Percentiles rank a stretch among this genome's conserved stretches.
These are phyloP conservation scores for Epichloe amarillans DNA, from an alignment of 2,329 filamentous ascomycete genomes.

Conservation along the genomic window DNA sequence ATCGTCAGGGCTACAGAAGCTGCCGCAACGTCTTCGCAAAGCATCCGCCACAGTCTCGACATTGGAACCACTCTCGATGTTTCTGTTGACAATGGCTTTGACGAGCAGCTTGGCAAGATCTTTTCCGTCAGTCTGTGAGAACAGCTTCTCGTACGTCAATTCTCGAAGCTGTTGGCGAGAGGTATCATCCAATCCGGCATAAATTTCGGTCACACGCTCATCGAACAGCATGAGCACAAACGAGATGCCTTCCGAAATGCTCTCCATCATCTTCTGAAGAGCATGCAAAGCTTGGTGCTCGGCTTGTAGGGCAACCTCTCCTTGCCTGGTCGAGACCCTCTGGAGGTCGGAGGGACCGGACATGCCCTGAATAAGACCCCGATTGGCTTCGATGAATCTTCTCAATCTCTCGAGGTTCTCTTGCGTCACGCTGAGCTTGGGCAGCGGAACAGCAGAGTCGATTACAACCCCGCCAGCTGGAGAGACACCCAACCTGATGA, in stretches of 20 bases:
- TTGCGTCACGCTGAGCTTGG: conserved; percentile 65
- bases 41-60: conserved; percentile 95
- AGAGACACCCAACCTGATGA: conserved; percentile 43
- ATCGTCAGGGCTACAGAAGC: conserved; percentile 94
- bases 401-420: conserved; percentile 66
- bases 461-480: conserved; percentile 50
- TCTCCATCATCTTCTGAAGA: conserved; percentile 70
- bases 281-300: conserved; percentile 89
- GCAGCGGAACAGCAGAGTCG: conserved; percentile 48
- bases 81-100: conserved; percentile 95
- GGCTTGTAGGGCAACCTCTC: conserved; percentile 82
- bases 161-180: conserved; percentile 56
- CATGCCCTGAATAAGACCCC: conserved; percentile 81
- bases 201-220: conserved; percentile 81
- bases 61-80: conserved; percentile 92
- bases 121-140: conserved; percentile 65
- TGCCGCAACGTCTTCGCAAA: conserved; percentile 81
- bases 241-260: conserved; percentile 91
- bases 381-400: conserved; percentile 77
- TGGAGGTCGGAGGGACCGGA: conserved; percentile 82
- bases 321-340: conserved; percentile 65
- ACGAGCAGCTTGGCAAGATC: conserved; percentile 89
- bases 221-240: conserved; percentile 93
- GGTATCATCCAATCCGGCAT: conserved; percentile 57
- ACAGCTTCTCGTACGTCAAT: conserved; percentile 79